Conservation (phyloP, 2,329 filamentous ascomycete genomes). For the Huntiella savannae region DNA sequence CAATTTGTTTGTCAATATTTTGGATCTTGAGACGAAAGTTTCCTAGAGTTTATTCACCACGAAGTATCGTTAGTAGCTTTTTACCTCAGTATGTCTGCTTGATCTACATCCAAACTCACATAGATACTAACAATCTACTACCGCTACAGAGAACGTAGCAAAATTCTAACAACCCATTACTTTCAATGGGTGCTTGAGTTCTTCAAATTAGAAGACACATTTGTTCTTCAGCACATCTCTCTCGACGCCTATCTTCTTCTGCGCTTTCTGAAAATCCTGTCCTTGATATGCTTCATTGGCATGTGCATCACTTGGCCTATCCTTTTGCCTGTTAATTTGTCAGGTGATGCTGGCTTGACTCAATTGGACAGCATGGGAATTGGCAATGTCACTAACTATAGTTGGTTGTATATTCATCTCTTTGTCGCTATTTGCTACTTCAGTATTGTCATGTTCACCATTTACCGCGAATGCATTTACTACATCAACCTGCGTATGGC, state of each 20-base stretch:
- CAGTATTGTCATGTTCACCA: slow-evolving; percentile 70
- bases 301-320: slow-evolving; percentile 71
- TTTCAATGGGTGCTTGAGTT: slow-evolving; percentile 45
- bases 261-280: slow-evolving; percentile 61
- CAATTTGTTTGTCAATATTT: slow-evolving; percentile 32
- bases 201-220: slow-evolving; percentile 50
- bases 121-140: slow-evolving; percentile 11
- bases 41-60: slow-evolving; percentile 35
- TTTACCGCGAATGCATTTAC: slow-evolving; percentile 79
- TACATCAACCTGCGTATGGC: slow-evolving; percentile 89
- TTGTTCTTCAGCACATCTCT: slow-evolving; percentile 68
- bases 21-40: slow-evolving; percentile 28
- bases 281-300: slow-evolving; percentile 63
- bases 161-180: slow-evolving; percentile 33
- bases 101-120: neutral
- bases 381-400: slow-evolving; percentile 33
- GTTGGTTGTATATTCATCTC: slow-evolving; percentile 63
- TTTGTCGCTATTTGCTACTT: slow-evolving; percentile 70
- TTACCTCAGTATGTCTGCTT: slow-evolving; percentile 26
- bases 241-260: slow-evolving; percentile 80
- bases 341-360: slow-evolving; percentile 44
- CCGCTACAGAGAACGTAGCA: slow-evolving; percentile 31
- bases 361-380: slow-evolving; percentile 40
- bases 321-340: slow-evolving; percentile 66
- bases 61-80: slow-evolving; percentile 30